Conservation (phyloP, 345 rosid genomes). For the Angophora floribunda region DNA sequence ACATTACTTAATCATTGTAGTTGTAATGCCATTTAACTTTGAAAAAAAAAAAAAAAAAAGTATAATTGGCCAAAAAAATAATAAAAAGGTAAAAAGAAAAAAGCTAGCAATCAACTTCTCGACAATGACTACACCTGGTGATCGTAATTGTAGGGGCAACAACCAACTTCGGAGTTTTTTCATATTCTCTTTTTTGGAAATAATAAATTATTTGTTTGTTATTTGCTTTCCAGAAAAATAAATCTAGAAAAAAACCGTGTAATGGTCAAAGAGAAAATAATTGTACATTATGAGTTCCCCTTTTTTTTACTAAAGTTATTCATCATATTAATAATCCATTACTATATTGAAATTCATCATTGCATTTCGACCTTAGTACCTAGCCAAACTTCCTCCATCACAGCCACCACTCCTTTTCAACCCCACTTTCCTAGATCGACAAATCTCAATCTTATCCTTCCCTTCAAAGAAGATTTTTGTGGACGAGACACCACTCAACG, state of each 20-base stretch:
- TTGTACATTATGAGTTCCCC: background rate
- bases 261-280: background rate
- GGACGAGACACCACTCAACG: background rate
- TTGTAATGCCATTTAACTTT: background rate
- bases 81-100: background rate
- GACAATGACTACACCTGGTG: background rate
- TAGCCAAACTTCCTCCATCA: background rate
- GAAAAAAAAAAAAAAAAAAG: background rate
- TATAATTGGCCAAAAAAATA: background rate
- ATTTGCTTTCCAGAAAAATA: background rate
- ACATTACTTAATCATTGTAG: background rate
- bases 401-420: background rate
- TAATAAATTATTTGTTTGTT: background rate
- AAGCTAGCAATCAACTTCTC: background rate
- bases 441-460: background rate
- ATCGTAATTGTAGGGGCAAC: background rate
- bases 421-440: background rate
- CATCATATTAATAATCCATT: background rate
- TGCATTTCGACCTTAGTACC: too few relatives aligned
- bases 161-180: background rate
- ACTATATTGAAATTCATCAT: background rate
- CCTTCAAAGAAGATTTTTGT: background rate
- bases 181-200: background rate
- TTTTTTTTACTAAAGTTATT: background rate
- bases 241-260: background rate